Evolutionary conservation across 129 eudicot genomes (phyloP).

Genomic region (Flaveria bidentis): DNA sequence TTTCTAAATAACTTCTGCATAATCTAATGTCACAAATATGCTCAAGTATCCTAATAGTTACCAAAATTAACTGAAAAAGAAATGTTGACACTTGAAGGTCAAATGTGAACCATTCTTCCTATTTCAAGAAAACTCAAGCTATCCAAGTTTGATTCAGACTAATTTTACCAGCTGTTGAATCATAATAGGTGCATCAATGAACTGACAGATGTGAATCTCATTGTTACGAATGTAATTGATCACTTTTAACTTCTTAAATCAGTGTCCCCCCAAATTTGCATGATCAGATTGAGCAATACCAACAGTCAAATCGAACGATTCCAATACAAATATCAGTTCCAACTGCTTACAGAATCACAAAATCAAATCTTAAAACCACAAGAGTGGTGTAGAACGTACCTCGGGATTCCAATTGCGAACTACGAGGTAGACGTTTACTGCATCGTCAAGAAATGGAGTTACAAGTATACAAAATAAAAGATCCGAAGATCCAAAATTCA

Average conservation of each 20-base stretch:
- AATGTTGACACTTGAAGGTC: neutral
- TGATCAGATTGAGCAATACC: neutral
- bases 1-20: neutral
- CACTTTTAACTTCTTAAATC: neutral
- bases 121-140: neutral
- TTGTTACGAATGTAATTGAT: neutral
- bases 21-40: neutral
- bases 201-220: neutral
- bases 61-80: neutral
- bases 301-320: neutral
- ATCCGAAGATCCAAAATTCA: slow-evolving; percentile 17
- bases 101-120: neutral
- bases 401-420: neutral
- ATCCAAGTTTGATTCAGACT: neutral
- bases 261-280: neutral
- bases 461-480: slow-evolving; percentile 2
- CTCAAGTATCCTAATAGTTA: neutral
- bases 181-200: neutral
- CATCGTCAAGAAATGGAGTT: slow-evolving; percentile 10
- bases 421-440: slow-evolving; percentile 26
- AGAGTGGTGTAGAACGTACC: slow-evolving; percentile 4
- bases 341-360: slow-evolving; percentile 13
- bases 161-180: neutral
- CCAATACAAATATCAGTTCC: neutral
- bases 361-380: neutral